Base-by-base conservation (phyloP, 1,139 yeast species). In the Yamadazyma oceani region DNA sequence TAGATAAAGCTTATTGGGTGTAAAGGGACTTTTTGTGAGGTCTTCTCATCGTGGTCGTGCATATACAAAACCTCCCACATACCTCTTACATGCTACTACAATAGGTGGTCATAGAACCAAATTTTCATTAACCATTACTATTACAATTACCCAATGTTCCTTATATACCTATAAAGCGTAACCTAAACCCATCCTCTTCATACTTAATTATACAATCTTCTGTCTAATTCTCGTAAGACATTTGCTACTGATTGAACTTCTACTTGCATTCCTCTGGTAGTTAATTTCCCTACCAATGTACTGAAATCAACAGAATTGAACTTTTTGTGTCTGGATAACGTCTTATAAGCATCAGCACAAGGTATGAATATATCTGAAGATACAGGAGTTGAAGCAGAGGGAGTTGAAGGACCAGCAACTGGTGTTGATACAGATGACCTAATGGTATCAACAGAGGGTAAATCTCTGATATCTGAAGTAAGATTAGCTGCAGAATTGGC, bases 201-300 rank as follows among this genome's bases (percentile, higher is more conserved):
- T 5, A 21, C 15, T 27, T 40, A 75, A 53, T 72, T 72, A 48
- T 80, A 80, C 37, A 83, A 64, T 49, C 85, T 68, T 51, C 87
- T 71, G 57, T 87, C 95, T 49, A 87, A 69, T 53, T 86, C 92
- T 31, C 95, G 69, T 44, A 87, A 66, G 17, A 86, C 89, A 49
- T 83, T 84, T 19, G 92, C 95, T 24, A 87, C 94, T 44, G 87
- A 79, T 53, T 84, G 87, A 7, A 85, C 95, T 53, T 87, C 96
- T 30, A 87, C 95, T 52, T 84, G 88, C 85, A 85, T 85, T 2
- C 95, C 95, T 47, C 85, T 69, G 0, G 95, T 85, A 28, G 85
- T 81, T 46, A 87, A 69, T 51, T 83, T 80, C 8, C 87, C 87
- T 4, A 87, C 89, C 45, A 87, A 66, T 2, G 81, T 75, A 37